These are phyloP conservation scores for Penicillium sp. DNA, from an alignment of 2,329 filamentous ascomycete species.

Conservation along the genomic window DNA sequence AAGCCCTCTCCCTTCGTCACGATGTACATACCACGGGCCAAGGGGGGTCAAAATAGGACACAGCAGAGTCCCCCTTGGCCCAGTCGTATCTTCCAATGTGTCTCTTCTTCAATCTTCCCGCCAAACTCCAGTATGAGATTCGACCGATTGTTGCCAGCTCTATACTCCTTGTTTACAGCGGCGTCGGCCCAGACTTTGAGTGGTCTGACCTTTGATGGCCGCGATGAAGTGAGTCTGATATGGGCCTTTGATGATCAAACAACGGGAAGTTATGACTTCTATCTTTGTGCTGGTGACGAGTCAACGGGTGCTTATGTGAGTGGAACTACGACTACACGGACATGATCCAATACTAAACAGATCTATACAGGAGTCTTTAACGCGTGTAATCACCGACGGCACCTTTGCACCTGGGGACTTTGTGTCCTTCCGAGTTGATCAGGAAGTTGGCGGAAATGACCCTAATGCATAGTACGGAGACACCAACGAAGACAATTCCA, in stretches of 20 bases:
- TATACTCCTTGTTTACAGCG: constrained; percentile 48
- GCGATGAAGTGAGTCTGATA: constrained; percentile 52
- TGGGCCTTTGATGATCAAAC: constrained; percentile 28
- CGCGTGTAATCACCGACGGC: constrained; percentile 47
- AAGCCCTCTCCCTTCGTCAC: too few relatives aligned
- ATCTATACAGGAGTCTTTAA: constrained; percentile 48
- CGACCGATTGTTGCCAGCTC: constrained; percentile 37
- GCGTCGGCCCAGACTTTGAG: constrained; percentile 59
- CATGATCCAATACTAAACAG: background rate
- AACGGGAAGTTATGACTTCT: constrained; percentile 58
- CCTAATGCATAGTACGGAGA: constrained; percentile 62
- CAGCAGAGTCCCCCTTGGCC: background rate
- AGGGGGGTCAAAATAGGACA: constrained; percentile 8
- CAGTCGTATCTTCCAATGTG: background rate
- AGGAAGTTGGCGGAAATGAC: constrained; percentile 51
- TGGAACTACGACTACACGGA: background rate
- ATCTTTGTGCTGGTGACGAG: constrained; percentile 67
- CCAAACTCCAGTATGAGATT: constrained; percentile 38
- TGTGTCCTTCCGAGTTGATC: constrained; percentile 54
- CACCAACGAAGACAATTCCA: too few relatives aligned
- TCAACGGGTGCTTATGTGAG: constrained; percentile 54
- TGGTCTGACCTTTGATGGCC: constrained; percentile 58
- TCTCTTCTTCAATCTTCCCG: constrained; percentile 15
- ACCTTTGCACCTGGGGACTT: constrained; percentile 49
- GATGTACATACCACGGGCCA: constrained; percentile 23